Base-by-base conservation (phyloP, 2,329 filamentous ascomycete genomes). In the Hansfordia pulvinata region DNA sequence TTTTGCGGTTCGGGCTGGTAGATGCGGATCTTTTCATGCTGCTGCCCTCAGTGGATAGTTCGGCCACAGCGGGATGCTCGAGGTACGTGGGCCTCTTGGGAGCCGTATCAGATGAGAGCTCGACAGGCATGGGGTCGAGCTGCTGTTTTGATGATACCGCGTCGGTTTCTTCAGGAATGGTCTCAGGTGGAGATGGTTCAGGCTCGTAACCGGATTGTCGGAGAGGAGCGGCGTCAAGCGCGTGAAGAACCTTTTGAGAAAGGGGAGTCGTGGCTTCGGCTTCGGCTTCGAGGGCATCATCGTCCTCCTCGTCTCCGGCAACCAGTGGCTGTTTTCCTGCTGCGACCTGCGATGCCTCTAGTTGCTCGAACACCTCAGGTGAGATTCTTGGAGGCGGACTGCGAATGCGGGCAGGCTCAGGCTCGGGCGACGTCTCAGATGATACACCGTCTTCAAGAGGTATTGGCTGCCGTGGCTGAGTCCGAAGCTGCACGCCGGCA, bases 1-100 rank as follows among this genome's bases (percentile, higher is more conserved):
- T 70, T 17, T 65, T 71, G 18, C 78, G 66, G 14, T 59, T 64
- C n/a, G 78, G 77, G 37, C 77, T 84, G 36, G 56, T 58, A 2
- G 66, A 70, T 13, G 50, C 51, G 3, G 58, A 53, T 5, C 64
- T 50, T 12, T 32, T 35, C 10, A 32, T 18, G 17, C 26, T 31
- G 22, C 31, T 31, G 9, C 20, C 37, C 20, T 38, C 32, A 6
- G 15, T 32, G 10, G 38, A 35, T 27, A 47, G 32, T 10, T 35
- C 37, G 8, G 29, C 17, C 4, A 46, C 33, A 3, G 38, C 35
- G 26, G 41, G 46, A 20, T 47, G 41, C 26, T 40, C 32, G 26
- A 31, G 17, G 15, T 29, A 26, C 4, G 23, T 7, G 10, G 31
- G 16, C 24, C 30, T 41, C 16, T 31, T 33, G n/a, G n/a, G n/a